phyloP scores from a whole-genome alignment of 2,329 filamentous ascomycete genomes.

The Hymenoscyphus fructigenus region DNA sequence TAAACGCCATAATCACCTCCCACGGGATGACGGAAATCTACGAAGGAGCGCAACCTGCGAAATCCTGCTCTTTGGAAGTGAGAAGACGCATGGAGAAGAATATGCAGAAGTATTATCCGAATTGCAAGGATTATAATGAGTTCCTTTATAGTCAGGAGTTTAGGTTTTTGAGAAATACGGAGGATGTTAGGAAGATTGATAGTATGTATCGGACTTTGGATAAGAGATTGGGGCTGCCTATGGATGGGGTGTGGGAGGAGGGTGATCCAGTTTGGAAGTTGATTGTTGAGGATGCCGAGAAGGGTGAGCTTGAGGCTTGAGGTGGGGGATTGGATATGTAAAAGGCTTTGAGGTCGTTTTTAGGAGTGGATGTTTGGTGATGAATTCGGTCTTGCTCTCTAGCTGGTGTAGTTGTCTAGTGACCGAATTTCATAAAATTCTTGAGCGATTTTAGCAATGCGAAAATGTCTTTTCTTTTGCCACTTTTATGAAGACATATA shows the following conservation, averaged over 20 bases:
- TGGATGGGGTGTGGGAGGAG: constrained; percentile 42
- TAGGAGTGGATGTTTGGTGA: too few relatives aligned
- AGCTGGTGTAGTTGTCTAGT: too few relatives aligned
- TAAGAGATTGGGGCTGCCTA: constrained; percentile 23
- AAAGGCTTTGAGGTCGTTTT: not conserved
- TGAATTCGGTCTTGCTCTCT: too few relatives aligned
- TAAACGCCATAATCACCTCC: not conserved
- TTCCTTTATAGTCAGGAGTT: constrained; percentile 36
- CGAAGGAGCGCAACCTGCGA: constrained; percentile 8
- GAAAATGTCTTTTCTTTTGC: too few relatives aligned
- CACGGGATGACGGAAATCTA: constrained; percentile 6
- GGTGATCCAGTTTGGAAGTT: constrained; percentile 38
- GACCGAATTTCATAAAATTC: too few relatives aligned
- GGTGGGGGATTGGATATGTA: not conserved
- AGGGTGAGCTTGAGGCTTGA: not conserved
- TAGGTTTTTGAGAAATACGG: constrained; percentile 42
- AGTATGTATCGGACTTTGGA: constrained; percentile 46
- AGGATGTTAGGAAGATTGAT: constrained; percentile 45
- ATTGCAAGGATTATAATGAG: constrained; percentile 13
- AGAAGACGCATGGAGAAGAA: constrained; percentile 17
- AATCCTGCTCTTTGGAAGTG: constrained; percentile 18
- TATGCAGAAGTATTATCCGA: constrained; percentile 18
- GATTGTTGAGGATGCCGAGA: constrained; percentile 18
- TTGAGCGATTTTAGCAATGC: too few relatives aligned
- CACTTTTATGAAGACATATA: too few relatives aligned